phyloP scores from a whole-genome alignment of 306 rosid species.

The Lathyrus oleraceus region DNA sequence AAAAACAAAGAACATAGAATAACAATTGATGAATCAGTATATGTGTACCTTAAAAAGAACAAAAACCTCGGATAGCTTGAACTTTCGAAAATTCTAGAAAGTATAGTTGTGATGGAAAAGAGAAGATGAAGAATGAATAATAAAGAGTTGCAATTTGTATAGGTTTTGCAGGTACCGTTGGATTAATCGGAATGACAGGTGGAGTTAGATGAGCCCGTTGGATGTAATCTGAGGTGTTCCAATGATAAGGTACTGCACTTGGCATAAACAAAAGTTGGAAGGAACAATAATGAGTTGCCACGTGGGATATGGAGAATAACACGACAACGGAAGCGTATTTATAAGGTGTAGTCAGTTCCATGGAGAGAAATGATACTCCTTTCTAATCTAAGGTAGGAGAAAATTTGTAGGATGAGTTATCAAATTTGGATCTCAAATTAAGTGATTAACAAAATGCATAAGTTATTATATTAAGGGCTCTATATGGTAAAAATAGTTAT shows the following conservation, averaged over 20 bases:
- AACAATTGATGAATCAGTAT: constrained; percentile 15
- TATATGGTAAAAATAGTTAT: too few species aligned
- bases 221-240: constrained; percentile 35
- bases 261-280: background rate
- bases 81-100: constrained; percentile 14
- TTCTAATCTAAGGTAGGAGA: background rate
- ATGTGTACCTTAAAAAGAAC: constrained; percentile 38
- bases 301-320: constrained; percentile 19
- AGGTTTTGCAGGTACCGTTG: constrained; percentile 33
- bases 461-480: too few species aligned
- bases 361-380: background rate
- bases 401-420: too few species aligned
- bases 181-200: constrained; percentile 19
- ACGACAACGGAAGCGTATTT: background rate
- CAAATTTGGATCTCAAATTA: too few species aligned
- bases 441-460: too few species aligned
- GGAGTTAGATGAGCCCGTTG: constrained; percentile 13
- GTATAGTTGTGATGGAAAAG: constrained; percentile 9
- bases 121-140: background rate
- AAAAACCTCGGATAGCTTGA: constrained; percentile 15
- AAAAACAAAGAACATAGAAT: background rate
- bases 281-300: constrained; percentile 21
- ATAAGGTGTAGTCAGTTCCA: background rate
- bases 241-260: constrained; percentile 33
- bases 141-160: constrained; percentile 12